Percentiles rank a stretch among this genome's conserved stretches.
These are phyloP conservation scores for Isoetes taiwanensis DNA, from an alignment of 75 land plant genomes.

Conservation along the genomic window DNA sequence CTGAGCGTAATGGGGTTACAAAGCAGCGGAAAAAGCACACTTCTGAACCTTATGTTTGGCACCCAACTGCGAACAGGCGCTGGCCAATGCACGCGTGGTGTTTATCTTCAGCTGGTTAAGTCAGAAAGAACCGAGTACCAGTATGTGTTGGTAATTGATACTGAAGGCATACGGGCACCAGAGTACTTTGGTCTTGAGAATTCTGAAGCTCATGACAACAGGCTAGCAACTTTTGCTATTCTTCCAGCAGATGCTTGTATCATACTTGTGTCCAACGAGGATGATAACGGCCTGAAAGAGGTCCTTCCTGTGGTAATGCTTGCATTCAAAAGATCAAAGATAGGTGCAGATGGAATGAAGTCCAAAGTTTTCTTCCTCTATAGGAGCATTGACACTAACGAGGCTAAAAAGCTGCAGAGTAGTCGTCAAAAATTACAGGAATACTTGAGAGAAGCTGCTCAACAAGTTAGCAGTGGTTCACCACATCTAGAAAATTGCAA, in stretches of 20 bases:
- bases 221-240: slow-evolving; percentile 9
- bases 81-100: slow-evolving; percentile 10
- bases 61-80: slow-evolving; percentile 9
- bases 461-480: background rate
- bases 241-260: slow-evolving; percentile 11
- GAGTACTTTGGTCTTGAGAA: slow-evolving; percentile 12
- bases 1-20: slow-evolving; percentile 16
- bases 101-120: slow-evolving; percentile 4
- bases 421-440: slow-evolving; percentile 6
- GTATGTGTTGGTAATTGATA: slow-evolving; percentile 11
- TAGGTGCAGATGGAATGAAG: background rate
- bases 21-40: slow-evolving; percentile 14
- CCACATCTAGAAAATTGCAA: too few relatives aligned
- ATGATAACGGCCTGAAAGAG: slow-evolving; percentile 10
- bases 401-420: background rate
- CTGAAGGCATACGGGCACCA: slow-evolving; percentile 11
- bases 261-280: slow-evolving; percentile 1
- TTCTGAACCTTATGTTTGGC: slow-evolving; percentile 17
- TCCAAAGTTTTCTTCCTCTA: too few relatives aligned
- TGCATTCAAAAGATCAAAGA: slow-evolving; percentile 9
- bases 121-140: background rate
- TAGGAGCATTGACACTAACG: slow-evolving; percentile 16
- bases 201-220: background rate
- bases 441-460: slow-evolving; percentile 5
- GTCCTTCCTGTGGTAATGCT: slow-evolving; percentile 11